These are phyloP conservation scores for Pestalotiopsis sp. DNA, from an alignment of 2,329 filamentous ascomycete genomes.

Conservation along the genomic window DNA sequence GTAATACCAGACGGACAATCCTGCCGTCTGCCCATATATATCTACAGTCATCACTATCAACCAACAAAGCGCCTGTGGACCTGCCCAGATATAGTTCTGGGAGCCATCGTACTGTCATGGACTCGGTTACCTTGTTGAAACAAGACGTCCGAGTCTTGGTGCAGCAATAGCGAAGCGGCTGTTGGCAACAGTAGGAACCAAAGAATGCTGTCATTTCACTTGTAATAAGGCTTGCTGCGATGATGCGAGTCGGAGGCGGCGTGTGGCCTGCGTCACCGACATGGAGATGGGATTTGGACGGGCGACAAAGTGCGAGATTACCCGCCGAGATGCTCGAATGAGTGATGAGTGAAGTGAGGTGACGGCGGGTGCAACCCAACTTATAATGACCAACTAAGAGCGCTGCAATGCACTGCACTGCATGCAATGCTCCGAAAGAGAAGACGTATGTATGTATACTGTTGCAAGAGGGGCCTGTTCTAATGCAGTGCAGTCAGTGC, in stretches of 20 bases:
- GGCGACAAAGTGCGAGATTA: constrained; percentile 2
- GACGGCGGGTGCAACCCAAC: background rate
- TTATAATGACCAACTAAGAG: background rate
- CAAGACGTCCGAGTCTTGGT: no score
- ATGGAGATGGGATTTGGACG: background rate
- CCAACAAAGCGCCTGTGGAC: background rate
- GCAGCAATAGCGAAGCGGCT: no score
- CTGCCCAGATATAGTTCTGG: background rate
- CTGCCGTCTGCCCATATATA: background rate
- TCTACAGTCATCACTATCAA: background rate
- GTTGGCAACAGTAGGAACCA: no score
- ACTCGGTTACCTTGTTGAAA: no score
- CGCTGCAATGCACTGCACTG: background rate
- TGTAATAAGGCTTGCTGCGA: background rate
- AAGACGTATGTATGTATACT: background rate
- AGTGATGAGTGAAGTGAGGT: background rate
- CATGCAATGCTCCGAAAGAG: background rate
- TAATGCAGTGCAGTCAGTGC: background rate
- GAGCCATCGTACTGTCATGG: background rate
- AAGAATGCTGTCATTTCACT: background rate
- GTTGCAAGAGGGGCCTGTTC: background rate
- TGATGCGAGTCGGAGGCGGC: background rate
- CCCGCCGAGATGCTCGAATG: background rate
- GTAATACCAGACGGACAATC: background rate
- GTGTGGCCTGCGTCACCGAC: background rate